Percentiles rank a stretch among this genome's conserved stretches.
Conservation (phyloP, 202 grass and related monocot genomes). For the Tripidium arundinaceum region DNA sequence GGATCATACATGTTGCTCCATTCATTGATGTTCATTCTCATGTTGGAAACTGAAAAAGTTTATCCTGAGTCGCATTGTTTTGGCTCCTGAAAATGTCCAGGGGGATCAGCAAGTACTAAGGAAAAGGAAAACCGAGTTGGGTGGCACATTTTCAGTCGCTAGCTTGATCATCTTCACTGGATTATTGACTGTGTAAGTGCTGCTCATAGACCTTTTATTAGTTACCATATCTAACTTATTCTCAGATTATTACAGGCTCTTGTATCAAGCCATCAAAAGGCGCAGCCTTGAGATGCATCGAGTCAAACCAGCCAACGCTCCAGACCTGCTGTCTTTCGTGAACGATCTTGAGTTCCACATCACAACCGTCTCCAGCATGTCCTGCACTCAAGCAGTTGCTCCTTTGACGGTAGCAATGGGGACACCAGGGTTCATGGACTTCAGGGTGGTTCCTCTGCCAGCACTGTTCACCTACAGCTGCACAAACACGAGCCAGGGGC, state of each 20-base stretch:
- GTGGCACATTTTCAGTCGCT: constrained; percentile 71
- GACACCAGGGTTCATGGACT: constrained; percentile 74
- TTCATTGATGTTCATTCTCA: neutral
- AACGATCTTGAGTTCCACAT: constrained; percentile 90
- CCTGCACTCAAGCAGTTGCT: constrained; percentile 48
- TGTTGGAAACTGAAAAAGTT: neutral
- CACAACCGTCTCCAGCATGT: constrained; percentile 81
- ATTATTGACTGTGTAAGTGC: constrained; percentile 73
- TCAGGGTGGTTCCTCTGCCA: constrained; percentile 60
- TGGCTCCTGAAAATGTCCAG: constrained; percentile 41
- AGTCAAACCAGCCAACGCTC: constrained; percentile 82
- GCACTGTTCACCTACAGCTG: constrained; percentile 52
- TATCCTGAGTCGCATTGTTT: neutral
- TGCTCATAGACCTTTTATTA: neutral
- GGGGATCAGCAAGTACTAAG: constrained; percentile 64
- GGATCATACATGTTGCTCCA: neutral
- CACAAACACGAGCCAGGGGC: constrained; percentile 70
- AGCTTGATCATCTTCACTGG: constrained; percentile 68
- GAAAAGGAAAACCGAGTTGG: constrained; percentile 93
- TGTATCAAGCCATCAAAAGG: constrained; percentile 82
- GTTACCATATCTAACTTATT: neutral
- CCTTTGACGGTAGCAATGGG: constrained; percentile 51
- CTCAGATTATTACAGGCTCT: constrained; percentile 39
- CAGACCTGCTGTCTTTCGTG: constrained; percentile 69
- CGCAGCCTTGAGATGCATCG: constrained; percentile 73